These are phyloP conservation scores for Lonicera japonica DNA, from an alignment of 129 eudicot genomes.

Conservation along the genomic window DNA sequence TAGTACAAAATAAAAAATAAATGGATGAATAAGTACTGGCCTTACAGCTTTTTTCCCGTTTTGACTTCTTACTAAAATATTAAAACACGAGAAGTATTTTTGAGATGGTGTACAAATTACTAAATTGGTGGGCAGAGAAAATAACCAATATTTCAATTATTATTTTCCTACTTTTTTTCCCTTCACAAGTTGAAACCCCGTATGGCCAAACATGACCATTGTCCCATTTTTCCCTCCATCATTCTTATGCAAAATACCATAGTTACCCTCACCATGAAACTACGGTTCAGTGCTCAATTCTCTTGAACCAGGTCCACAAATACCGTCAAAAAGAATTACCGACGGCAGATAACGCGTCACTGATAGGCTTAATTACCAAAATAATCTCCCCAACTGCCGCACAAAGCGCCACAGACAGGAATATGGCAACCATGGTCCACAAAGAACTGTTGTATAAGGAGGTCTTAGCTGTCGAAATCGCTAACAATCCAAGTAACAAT, in stretches of 20 bases:
- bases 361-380: slow-evolving; percentile 53
- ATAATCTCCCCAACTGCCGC: slow-evolving; percentile 38
- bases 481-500: slow-evolving; percentile 21
- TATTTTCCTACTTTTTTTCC: not conserved
- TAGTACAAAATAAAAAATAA: too few relatives aligned
- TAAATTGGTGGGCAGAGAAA: not conserved
- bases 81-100: too few relatives aligned
- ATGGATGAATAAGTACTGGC: too few relatives aligned
- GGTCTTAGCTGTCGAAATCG: slow-evolving; percentile 36
- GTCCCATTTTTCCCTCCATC: not conserved
- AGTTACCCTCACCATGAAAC: not conserved
- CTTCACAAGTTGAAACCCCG: not conserved
- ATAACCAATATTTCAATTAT: too few relatives aligned
- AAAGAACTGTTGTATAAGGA: slow-evolving; percentile 8
- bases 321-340: slow-evolving; percentile 14
- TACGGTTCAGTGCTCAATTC: not conserved
- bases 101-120: too few relatives aligned
- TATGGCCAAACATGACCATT: not conserved
- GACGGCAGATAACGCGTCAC: slow-evolving; percentile 44
- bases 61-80: too few relatives aligned
- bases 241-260: not conserved
- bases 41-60: too few relatives aligned
- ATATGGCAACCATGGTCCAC: slow-evolving; percentile 28
- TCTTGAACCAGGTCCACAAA: too few relatives aligned
- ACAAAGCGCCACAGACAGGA: slow-evolving; percentile 27